Evolutionary conservation across 805 yeast species (phyloP), one percentile per base, ranked within the genome.

Genomic region (Clavispora asparagi): DNA sequence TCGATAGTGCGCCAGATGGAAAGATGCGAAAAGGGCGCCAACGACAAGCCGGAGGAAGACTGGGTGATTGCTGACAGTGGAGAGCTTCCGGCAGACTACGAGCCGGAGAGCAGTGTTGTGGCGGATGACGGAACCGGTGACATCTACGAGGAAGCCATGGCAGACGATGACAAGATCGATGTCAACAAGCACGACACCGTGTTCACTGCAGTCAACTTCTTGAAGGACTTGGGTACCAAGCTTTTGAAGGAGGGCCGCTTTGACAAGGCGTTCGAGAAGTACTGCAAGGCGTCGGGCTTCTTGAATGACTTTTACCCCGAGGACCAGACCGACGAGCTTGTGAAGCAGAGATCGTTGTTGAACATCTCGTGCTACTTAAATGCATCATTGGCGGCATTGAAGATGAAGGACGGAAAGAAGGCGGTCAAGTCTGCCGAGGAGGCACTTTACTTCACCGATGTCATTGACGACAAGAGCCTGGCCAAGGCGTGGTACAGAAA

Each of bases 401-500:
- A 88, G 64, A 60, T 79, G 52, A 74, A 76, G 40, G 70, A 81
- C 41, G 77, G 78, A 45, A 70, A 69, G 48, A 78, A 73, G 30
- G 81, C 82, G 0, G 64, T 87, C 41, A 65, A 70, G 25, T 81
- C 85, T 6, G 76, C 95, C 3, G 71, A 81, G 1, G 79, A 79
- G 27, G 96, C 87, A 1, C 68, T 87, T 33, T 85, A 78, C 43
- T 77, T 75, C 25, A 33, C 37, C 25, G 84, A 79, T 32, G 66
- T 64, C 2, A 68, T 82, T 6, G 87, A 79, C 45, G 85, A 78
- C 36, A 78, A 82, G 51, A 81, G 89, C 19, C 78, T 77, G 62
- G 88, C 95, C 14, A 91, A 91, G 71, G 97, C 97, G 0, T 69
- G 79, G 39, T 91, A 83, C 71, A 83, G 98, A 63, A 82, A 92